Percentiles rank a stretch among this genome's conserved stretches.
phyloP scores from a whole-genome alignment of 2,329 filamentous ascomycete genomes.

The Aspergillus tanneri region DNA sequence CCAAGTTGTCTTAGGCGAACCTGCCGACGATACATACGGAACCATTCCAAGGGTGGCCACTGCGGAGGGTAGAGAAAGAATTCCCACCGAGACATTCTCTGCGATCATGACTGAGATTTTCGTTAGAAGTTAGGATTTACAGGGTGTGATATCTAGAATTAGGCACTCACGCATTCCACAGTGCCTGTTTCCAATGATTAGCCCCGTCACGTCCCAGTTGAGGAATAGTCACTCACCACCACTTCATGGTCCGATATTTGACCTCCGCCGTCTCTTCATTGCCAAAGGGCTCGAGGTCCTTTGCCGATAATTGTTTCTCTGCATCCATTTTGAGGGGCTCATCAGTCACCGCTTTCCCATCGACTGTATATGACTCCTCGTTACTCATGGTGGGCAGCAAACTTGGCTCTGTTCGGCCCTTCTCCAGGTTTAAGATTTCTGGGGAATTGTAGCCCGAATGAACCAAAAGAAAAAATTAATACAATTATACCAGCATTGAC shows the following conservation, averaged over 20 bases:
- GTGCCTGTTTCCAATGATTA: slow-evolving; percentile 27
- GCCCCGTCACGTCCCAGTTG: neutral
- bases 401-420: too few relatives aligned
- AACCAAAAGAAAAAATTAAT: too few relatives aligned
- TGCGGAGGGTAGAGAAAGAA: slow-evolving; percentile 56
- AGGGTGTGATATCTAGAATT: neutral
- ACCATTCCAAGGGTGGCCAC: slow-evolving; percentile 55
- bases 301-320: neutral
- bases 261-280: slow-evolving; percentile 43
- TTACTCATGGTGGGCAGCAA: neutral
- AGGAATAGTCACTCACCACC: slow-evolving; percentile 30
- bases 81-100: slow-evolving; percentile 59
- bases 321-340: too few relatives aligned
- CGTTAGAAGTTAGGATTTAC: slow-evolving; percentile 8
- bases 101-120: slow-evolving; percentile 54
- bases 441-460: too few relatives aligned
- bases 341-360: too few relatives aligned
- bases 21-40: slow-evolving; percentile 40
- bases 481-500: too few relatives aligned
- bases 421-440: too few relatives aligned
- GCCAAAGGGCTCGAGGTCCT: slow-evolving; percentile 36
- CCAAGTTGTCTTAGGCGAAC: neutral
- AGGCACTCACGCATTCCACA: slow-evolving; percentile 35
- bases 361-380: neutral
- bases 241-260: slow-evolving; percentile 53